Conservation (phyloP, 1,284 basidiomycete genomes). For the Pterula multifida region DNA sequence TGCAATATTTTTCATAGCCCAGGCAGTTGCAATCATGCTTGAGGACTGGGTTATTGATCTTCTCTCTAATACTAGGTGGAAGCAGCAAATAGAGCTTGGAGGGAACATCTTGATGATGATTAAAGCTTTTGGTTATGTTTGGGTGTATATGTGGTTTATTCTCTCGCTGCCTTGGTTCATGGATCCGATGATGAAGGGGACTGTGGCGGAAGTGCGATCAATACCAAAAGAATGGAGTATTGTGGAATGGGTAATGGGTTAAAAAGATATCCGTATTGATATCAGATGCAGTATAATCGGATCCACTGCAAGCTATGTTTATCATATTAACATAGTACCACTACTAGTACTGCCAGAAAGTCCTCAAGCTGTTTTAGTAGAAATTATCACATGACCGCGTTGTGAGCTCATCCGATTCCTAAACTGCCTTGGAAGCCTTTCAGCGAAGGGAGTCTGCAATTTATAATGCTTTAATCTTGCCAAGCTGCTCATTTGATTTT, state of each 20-base stretch:
- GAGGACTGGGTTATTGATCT: conserved; percentile 8
- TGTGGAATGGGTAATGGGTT: neutral
- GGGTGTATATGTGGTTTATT: conserved; percentile 11
- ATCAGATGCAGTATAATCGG: no score
- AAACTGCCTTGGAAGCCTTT: no score
- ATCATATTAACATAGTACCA: no score
- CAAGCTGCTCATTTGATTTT: no score
- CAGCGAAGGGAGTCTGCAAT: no score
- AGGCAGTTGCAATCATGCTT: conserved; percentile 9
- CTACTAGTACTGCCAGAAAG: no score
- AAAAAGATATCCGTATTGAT: neutral
- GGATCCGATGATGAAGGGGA: neutral
- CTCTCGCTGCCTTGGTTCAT: conserved; percentile 6
- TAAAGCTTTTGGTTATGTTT: conserved; percentile 7
- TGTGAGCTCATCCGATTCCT: no score
- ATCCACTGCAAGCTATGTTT: no score
- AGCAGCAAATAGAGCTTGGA: neutral
- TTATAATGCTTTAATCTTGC: no score
- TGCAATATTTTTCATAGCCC: conserved; percentile 10
- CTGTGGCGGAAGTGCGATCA: neutral
- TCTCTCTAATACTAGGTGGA: neutral
- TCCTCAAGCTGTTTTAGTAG: no score
- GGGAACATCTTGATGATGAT: neutral
- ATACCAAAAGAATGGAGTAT: neutral
- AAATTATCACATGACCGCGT: no score